These are phyloP conservation scores for Orbilia ellipsospora DNA, from an alignment of 2,329 filamentous ascomycete genomes.

Conservation along the genomic window DNA sequence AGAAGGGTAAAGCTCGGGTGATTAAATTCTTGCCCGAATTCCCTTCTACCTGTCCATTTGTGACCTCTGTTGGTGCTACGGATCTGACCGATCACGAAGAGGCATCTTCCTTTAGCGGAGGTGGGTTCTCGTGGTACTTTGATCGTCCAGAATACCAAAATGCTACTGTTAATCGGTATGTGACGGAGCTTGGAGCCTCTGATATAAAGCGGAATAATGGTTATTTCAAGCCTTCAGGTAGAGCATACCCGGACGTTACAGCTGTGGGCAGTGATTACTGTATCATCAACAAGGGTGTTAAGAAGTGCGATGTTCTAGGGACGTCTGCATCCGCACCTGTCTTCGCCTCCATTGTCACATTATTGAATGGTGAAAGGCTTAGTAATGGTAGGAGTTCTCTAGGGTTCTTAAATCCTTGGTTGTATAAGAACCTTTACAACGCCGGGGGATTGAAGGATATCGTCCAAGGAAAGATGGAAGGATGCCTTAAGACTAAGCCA, in stretches of 20 bases:
- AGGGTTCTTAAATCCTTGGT: conserved; percentile 65
- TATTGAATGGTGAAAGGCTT: conserved; percentile 73
- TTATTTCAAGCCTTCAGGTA: conserved; percentile 64
- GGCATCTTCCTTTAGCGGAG: conserved; percentile 65
- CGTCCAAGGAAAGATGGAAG: conserved; percentile 62
- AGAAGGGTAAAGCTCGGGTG: conserved; percentile 4
- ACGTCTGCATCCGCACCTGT: conserved; percentile 70
- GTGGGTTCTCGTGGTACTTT: conserved; percentile 69
- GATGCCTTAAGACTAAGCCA: conserved; percentile 60
- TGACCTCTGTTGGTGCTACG: conserved; percentile 61
- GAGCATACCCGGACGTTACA: conserved; percentile 70
- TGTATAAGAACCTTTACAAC: conserved; percentile 60
- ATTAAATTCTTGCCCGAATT: conserved; percentile 12
- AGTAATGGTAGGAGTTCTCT: conserved; percentile 64
- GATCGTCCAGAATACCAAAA: conserved; percentile 65
- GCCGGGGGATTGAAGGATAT: conserved; percentile 62
- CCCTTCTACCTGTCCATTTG: conserved; percentile 61
- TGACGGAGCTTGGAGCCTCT: conserved; percentile 56
- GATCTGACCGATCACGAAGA: conserved; percentile 61
- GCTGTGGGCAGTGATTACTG: conserved; percentile 66
- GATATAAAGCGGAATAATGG: conserved; percentile 62
- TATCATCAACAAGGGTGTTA: conserved; percentile 61
- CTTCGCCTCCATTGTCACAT: conserved; percentile 69
- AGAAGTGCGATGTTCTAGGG: conserved; percentile 63
- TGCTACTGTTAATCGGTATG: conserved; percentile 63